Conservation (phyloP, 2,329 filamentous ascomycete species). For the Colletotrichum caudatum region DNA sequence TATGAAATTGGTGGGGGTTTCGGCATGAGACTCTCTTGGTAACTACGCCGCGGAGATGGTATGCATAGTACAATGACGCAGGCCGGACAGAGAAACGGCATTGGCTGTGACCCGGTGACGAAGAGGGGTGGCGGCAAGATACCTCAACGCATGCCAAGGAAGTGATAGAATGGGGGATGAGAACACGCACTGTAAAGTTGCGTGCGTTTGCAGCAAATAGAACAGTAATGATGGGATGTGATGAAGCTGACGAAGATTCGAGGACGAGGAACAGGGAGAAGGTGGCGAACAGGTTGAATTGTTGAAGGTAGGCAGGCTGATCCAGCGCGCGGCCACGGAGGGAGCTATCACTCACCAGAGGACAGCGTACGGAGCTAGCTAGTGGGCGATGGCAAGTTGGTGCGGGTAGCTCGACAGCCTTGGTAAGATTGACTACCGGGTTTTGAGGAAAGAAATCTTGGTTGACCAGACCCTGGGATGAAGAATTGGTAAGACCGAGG, state of each 20-base stretch:
- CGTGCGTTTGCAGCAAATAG: neutral
- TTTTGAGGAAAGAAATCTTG: neutral
- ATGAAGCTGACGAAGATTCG: neutral
- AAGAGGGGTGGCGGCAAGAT: conserved; percentile 23
- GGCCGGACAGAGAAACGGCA: neutral
- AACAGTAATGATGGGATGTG: neutral
- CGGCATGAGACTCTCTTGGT: conserved; percentile 12
- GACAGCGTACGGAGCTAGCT: conserved; percentile 28
- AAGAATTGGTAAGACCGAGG: neutral
- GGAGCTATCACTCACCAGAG: conserved; percentile 31
- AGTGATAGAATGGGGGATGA: neutral
- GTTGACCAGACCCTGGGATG: conserved; percentile 1
- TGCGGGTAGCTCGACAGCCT: conserved; percentile 27
- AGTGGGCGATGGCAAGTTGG: conserved; percentile 23
- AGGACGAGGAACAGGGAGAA: conserved; percentile 1
- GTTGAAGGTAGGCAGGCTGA: neutral
- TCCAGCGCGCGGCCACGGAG: conserved; percentile 10
- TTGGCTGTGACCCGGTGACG: conserved; percentile 14
- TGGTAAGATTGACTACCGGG: conserved; percentile 15
- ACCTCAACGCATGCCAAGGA: conserved; percentile 9
- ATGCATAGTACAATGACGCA: conserved; percentile 12
- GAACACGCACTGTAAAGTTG: neutral
- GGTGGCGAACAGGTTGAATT: neutral
- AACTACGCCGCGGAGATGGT: conserved; percentile 4
- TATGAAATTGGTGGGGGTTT: conserved; percentile 37